These are phyloP conservation scores for Eucalyptus guilfoylei DNA, from an alignment of 345 rosid species.

Conservation along the genomic window DNA sequence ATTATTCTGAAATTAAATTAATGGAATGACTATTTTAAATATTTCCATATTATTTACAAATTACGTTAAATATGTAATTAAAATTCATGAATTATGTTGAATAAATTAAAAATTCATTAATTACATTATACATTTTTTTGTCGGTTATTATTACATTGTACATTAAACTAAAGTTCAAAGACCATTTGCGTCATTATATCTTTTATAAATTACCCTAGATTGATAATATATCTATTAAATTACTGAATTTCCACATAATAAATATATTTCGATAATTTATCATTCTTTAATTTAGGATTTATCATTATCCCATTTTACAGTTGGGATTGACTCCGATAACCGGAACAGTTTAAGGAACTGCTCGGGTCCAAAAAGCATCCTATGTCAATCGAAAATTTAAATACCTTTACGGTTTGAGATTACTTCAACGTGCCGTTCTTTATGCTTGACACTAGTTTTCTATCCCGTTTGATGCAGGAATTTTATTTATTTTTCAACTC, in stretches of 20 bases:
- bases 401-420: background rate
- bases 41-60: no score
- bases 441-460: background rate
- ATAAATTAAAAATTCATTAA: fast-evolving
- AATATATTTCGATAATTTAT: background rate
- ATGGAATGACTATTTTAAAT: fast-evolving
- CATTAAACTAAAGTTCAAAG: no score
- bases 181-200: fast-evolving
- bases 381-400: background rate
- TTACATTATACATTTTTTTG: no score
- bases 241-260: background rate
- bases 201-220: no score
- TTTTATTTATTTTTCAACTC: background rate
- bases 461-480: background rate
- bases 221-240: background rate
- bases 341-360: no score
- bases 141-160: no score
- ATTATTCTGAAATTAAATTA: no score
- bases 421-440: background rate
- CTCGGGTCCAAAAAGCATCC: no score
- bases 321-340: no score
- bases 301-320: no score
- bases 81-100: fast-evolving
- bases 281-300: background rate
- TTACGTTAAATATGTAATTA: no score